These are phyloP conservation scores for Calonectria henricotiae DNA, from an alignment of 2,329 filamentous ascomycete genomes.

Conservation along the genomic window DNA sequence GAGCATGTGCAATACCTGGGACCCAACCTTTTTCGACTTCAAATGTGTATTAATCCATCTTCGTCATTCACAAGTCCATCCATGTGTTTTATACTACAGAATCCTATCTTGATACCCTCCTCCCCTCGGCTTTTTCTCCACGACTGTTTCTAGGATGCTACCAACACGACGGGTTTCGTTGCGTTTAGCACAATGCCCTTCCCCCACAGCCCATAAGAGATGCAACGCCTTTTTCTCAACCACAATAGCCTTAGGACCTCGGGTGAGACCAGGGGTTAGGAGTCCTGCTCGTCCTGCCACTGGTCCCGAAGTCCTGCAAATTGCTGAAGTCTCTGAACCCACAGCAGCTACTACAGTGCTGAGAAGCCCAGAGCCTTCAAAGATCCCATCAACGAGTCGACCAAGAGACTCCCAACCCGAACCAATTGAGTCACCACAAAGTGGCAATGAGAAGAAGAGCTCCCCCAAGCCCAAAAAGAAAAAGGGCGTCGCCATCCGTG, in stretches of 20 bases:
- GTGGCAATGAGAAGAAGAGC: conserved; percentile 1
- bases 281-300: neutral
- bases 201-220: neutral
- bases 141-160: conserved; percentile 9
- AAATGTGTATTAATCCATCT: neutral
- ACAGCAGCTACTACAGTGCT: neutral
- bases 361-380: neutral
- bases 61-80: neutral
- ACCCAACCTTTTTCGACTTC: neutral
- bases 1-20: neutral
- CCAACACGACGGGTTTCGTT: conserved; percentile 17
- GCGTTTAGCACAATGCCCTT: neutral
- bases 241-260: neutral
- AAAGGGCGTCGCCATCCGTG: conserved; percentile 34
- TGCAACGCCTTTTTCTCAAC: conserved; percentile 30
- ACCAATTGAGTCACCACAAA: neutral
- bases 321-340: neutral
- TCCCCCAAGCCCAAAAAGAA: conserved; percentile 35
- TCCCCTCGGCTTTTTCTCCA: neutral
- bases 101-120: neutral
- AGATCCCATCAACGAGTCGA: neutral
- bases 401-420: neutral
- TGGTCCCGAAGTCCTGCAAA: neutral
- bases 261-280: conserved; percentile 2
- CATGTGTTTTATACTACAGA: neutral